phyloP scores from a whole-genome alignment of 768 basidiomycete genomes.

The Rhodotorula babjevae region DNA sequence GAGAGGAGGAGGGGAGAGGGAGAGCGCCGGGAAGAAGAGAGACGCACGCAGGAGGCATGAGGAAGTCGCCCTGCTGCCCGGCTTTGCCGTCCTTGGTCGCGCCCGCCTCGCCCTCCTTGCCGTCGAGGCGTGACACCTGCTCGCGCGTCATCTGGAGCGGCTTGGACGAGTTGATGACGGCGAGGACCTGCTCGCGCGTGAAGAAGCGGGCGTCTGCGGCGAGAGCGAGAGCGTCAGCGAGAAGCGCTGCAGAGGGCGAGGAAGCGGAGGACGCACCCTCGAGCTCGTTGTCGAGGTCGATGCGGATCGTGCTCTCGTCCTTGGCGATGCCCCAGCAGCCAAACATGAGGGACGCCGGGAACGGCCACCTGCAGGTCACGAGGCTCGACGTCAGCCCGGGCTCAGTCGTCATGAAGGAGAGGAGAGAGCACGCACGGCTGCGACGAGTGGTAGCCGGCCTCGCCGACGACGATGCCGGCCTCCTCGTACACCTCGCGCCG shows the following conservation, averaged over 20 bases:
- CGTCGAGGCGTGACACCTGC: conserved; percentile 40
- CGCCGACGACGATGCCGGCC: conserved; percentile 79
- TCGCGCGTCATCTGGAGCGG: conserved; percentile 35
- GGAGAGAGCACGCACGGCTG: conserved; percentile 44
- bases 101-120: conserved; percentile 15
- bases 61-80: conserved; percentile 16
- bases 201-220: conserved; percentile 85
- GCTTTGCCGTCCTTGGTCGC: conserved; percentile 4
- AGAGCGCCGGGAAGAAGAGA: no score
- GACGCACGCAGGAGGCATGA: conserved; percentile 40
- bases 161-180: conserved; percentile 52
- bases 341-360: conserved; percentile 3
- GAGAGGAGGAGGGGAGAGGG: background rate
- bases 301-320: conserved; percentile 63
- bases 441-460: conserved; percentile 76
- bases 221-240: background rate
- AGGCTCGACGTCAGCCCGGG: no score
- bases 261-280: conserved; percentile 56
- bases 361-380: background rate
- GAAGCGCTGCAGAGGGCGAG: background rate
- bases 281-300: conserved; percentile 92
- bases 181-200: conserved; percentile 65
- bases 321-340: conserved; percentile 3
- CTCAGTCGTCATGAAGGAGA: conserved; percentile 63
- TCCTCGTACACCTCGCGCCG: conserved; percentile 92